Percentiles rank a stretch among this genome's conserved stretches.
Evolutionary conservation across 2,329 filamentous ascomycete species (phyloP).

Genomic region (Ceratocystis diversiconidia): DNA sequence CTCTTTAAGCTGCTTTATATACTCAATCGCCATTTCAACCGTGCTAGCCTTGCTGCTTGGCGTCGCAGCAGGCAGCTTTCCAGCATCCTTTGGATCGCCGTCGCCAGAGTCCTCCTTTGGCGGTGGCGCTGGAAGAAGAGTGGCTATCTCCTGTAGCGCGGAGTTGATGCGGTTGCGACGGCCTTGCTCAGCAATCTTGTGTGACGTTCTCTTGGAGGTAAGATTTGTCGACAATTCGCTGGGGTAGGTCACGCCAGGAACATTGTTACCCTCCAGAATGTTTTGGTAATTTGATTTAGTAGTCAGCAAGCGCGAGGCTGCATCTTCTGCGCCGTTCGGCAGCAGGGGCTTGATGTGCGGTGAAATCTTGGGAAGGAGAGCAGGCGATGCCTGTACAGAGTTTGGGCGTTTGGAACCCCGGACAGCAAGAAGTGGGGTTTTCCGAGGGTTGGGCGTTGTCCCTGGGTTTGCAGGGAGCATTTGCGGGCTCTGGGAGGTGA

Average conservation of each 20-base stretch:
- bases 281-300: conserved; percentile 98
- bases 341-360: conserved; percentile 87
- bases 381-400: conserved; percentile 70
- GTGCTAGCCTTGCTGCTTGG: conserved; percentile 89
- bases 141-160: conserved; percentile 80
- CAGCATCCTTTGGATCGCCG: conserved; percentile 33
- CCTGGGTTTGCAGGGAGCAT: conserved; percentile 37
- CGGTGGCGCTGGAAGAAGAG: conserved; percentile 54
- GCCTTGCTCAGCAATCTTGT: conserved; percentile 96
- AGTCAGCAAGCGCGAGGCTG: conserved; percentile 61
- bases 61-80: conserved; percentile 27
- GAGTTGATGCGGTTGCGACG: conserved; percentile 90
- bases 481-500: conserved; percentile 54
- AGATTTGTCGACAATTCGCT: conserved; percentile 83
- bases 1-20: conserved; percentile 72
- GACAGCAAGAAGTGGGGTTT: conserved; percentile 42
- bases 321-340: conserved; percentile 47
- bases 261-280: conserved; percentile 80
- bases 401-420: conserved; percentile 51
- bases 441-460: conserved; percentile 29
- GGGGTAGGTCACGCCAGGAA: conserved; percentile 82
- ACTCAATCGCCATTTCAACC: conserved; percentile 92
- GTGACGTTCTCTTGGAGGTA: conserved; percentile 89
- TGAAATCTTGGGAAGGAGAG: conserved; percentile 75
- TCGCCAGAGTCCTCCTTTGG: conserved; percentile 33